phyloP scores from a whole-genome alignment of 306 rosid genomes.

The Medicago ruthenica region DNA sequence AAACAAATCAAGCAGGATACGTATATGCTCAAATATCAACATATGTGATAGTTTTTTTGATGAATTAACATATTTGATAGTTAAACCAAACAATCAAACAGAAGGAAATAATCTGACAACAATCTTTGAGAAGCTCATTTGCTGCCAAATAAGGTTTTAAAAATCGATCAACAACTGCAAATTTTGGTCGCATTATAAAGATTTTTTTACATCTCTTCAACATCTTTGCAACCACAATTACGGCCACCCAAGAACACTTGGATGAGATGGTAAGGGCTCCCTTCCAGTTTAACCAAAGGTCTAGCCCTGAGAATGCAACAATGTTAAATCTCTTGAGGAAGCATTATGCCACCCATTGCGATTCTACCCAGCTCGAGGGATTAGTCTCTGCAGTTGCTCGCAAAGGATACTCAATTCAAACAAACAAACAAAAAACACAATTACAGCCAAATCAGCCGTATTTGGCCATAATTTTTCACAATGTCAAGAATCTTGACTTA shows the following conservation, averaged over 20 bases:
- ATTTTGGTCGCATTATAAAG: neutral
- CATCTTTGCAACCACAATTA: neutral
- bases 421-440: neutral
- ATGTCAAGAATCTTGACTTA: neutral
- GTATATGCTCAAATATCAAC: neutral
- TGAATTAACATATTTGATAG: neutral
- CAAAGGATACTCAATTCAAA: too few species aligned
- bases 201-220: neutral
- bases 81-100: conserved; percentile 15
- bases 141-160: neutral
- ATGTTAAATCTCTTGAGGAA: too few species aligned
- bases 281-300: too few species aligned
- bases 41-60: neutral
- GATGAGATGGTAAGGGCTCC: too few species aligned
- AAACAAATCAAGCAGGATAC: conserved; percentile 23
- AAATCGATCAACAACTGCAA: neutral
- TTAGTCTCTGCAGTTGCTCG: too few species aligned
- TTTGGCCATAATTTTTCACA: neutral
- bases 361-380: too few species aligned
- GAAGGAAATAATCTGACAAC: conserved; percentile 13
- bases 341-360: too few species aligned
- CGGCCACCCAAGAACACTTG: neutral
- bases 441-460: neutral
- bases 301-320: too few species aligned
- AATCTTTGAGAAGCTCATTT: conserved; percentile 19